These are phyloP conservation scores for Aspergillus phoenicis DNA, from an alignment of 2,329 filamentous ascomycete species.

Conservation along the genomic window DNA sequence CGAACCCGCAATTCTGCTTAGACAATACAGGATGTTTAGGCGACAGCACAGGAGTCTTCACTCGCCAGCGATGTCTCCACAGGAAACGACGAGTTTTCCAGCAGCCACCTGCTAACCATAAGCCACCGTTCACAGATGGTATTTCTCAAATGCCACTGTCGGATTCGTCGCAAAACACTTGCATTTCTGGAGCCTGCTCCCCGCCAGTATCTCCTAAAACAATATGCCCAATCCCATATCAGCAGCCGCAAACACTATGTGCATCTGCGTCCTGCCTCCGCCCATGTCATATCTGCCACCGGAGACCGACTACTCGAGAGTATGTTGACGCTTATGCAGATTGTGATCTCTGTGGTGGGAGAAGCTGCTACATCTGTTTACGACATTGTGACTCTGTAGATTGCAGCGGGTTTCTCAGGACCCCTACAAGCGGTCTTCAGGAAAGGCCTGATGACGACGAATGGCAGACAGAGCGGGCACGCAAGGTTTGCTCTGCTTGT, in stretches of 20 bases:
- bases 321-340: conserved; percentile 46
- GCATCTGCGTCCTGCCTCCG: conserved; percentile 34
- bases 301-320: conserved; percentile 43
- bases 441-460: conserved; percentile 1
- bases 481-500: conserved; percentile 45
- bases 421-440: conserved; percentile 9
- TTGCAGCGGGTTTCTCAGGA: conserved; percentile 26
- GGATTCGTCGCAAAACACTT: conserved; percentile 10
- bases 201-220: conserved; percentile 31
- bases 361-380: conserved; percentile 47
- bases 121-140: not conserved
- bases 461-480: conserved; percentile 16
- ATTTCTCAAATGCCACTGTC: conserved; percentile 2
- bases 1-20: conserved; percentile 19
- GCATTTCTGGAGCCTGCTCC: conserved; percentile 14
- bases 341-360: conserved; percentile 42
- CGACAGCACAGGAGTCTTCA: conserved; percentile 16
- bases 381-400: conserved; percentile 40
- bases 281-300: conserved; percentile 47
- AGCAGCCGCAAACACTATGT: conserved; percentile 21
- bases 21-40: conserved; percentile 14
- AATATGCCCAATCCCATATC: conserved; percentile 21
- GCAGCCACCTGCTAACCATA: conserved; percentile 10
- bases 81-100: conserved; percentile 23
- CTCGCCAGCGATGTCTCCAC: conserved; percentile 14